Evolutionary conservation across 148 eudicot species (phyloP), one percentile per base, ranked within the genome.

Genomic region (Fallopia convolvulus): DNA sequence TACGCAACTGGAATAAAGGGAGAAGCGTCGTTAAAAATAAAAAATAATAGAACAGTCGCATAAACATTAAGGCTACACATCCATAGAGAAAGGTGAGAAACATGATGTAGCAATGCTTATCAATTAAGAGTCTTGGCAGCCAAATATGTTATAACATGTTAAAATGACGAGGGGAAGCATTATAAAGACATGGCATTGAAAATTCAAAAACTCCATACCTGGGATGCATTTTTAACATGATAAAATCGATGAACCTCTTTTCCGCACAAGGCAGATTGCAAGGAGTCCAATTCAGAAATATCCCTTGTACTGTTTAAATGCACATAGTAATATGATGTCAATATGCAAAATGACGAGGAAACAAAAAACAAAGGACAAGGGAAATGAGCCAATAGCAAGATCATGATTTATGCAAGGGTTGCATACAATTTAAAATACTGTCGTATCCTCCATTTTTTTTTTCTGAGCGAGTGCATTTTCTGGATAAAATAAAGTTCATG

Each of bases 171-270:
- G 39, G 39, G 39, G 4, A 48, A 48, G 50, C 50, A 5, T 55
- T 18, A 55, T 55, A n/a, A n/a, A 55, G 60, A 55, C 60, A 55
- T 55, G 60, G 26, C 14, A 26, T 10, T 61, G 30, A 26, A 36
- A 2, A 33, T 8, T 44, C 60, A 70, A 14, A 52, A 70, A 32
- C 55, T 40, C 55, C 75, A 32, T 90, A 92, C 99, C 99, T 89
- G 97, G 20, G 91, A 87, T 77, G 91, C 88, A 74, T 84, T 88
- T 88, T 82, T 87, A 39, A 92, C 74, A 83, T 95, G 99, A 83
- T 87, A 92, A 84, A 85, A 95, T 52, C 70, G 83, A 80, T 85
- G 83, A 9, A 86, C 75, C 79, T 80, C 80, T 63, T 82, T 83
- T 76, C 82, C 83, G 30, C 76, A 77, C 49, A 84, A 83, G 53